Evolutionary conservation across 148 eudicot genomes (phyloP), one percentile per base, ranked within the genome.

Genomic region (Silene uniflora): DNA sequence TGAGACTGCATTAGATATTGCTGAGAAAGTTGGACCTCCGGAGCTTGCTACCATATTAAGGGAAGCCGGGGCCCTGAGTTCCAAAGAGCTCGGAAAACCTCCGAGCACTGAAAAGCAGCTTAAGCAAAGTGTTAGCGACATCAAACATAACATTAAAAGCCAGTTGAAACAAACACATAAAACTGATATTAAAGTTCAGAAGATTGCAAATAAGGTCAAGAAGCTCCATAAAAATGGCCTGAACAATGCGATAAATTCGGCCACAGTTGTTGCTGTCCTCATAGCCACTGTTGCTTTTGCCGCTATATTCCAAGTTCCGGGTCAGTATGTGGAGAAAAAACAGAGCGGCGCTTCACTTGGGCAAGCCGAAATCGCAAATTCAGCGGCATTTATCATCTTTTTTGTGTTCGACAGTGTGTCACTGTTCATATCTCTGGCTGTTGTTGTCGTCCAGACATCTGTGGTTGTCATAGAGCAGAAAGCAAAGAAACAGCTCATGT

Each of bases 261-360:
- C 96, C 16, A 95, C 99, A 10, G 96, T 95, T 39, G 99, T 95
- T 3, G 99, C 99, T 60, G 99, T 92, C 22, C 89, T 95, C 55
- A 95, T 95, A 5, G 99, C 99, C 6, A 90, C 98, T 3, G 96
- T 95, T 22, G 99, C 99, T 68, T 95, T 95, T 35, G 97, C 99
- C 0, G 97, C 97, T 72, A 95, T 95, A 44, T 95, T 90, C 83
- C 91, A 91, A 25, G 91, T 95, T 4, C 99, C 99, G 6, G 99
- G 99, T 74, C 99, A 92, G 58, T 92, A 90, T 47, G 88, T 86
- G 16, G 85, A 85, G 66, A 58, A 67, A 3, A 24, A 47, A 56
- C 65, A 55, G 23, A 17, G 21, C 0, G 92, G 87, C 17, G 17
- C 13, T 67, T 82, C 93, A 44, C 73, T 89, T 8, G 99, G 99